These are phyloP conservation scores for Sanghuangporus baumii DNA, from an alignment of 1,284 basidiomycete genomes.

Conservation along the genomic window DNA sequence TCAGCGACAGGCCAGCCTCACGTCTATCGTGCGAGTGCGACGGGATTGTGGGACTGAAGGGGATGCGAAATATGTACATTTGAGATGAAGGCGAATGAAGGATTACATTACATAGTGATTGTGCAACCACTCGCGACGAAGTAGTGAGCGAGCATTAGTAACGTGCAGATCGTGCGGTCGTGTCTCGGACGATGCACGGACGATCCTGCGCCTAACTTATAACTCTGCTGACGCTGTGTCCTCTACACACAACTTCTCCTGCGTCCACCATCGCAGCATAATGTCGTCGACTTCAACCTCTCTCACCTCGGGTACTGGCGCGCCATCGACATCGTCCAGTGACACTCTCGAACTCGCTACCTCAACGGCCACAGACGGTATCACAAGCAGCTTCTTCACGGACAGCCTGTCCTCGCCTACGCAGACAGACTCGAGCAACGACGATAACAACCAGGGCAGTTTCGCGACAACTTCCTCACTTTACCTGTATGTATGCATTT, in stretches of 20 bases:
- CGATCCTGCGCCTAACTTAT: background rate
- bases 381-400: slow-evolving; percentile 29
- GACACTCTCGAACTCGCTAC: slow-evolving; percentile 22
- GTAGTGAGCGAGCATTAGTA: too few species aligned
- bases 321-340: slow-evolving; percentile 26
- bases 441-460: slow-evolving; percentile 19
- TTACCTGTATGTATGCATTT: slow-evolving; percentile 25
- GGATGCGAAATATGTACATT: too few species aligned
- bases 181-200: background rate
- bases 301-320: slow-evolving; percentile 29
- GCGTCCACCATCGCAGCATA: background rate
- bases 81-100: too few species aligned
- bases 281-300: background rate
- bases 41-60: too few species aligned
- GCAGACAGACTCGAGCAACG: slow-evolving; percentile 30
- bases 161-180: too few species aligned
- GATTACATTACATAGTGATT: too few species aligned
- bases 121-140: too few species aligned
- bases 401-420: slow-evolving; percentile 29
- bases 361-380: slow-evolving; percentile 32
- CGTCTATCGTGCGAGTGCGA: too few species aligned
- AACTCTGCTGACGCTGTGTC: too few species aligned
- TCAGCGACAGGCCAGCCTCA: background rate
- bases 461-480: slow-evolving; percentile 12
- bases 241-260: too few species aligned